Evolutionary conservation across 169 alveolate species (phyloP).

Genomic region (Fabrea salina): DNA sequence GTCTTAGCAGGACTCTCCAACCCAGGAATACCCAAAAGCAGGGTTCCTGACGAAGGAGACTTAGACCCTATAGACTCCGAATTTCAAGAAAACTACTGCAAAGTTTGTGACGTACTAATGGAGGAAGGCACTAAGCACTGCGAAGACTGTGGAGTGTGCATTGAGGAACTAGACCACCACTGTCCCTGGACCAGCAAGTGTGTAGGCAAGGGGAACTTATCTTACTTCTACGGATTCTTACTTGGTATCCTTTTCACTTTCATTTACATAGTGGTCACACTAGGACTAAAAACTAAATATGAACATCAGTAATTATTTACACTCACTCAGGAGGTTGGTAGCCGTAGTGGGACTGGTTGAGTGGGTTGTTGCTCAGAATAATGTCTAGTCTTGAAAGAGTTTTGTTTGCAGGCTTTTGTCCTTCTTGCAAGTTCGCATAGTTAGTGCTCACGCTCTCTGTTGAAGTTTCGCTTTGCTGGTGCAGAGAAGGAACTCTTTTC

Average conservation of each 20-base stretch:
- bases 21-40: constrained; percentile 38
- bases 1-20: constrained; percentile 39
- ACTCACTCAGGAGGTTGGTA: not conserved
- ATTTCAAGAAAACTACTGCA: constrained; percentile 13
- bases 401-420: no score
- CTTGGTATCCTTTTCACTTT: not conserved
- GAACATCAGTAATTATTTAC: not conserved
- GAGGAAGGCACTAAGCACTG: constrained; percentile 50
- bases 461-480: no score
- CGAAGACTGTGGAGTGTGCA: constrained; percentile 63
- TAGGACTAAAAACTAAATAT: not conserved
- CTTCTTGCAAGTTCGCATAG: no score
- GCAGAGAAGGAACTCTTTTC: constrained; percentile 29
- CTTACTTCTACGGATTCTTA: constrained; percentile 38
- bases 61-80: not conserved
- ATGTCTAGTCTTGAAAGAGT: no score
- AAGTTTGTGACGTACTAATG: not conserved
- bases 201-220: constrained; percentile 64
- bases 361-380: not conserved
- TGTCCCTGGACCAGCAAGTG: constrained; percentile 77
- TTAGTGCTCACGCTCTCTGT: no score
- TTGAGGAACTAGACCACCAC: constrained; percentile 69
- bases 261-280: not conserved
- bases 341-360: not conserved
- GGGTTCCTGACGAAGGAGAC: not conserved